A percentile compares a stretch with the other conserved stretches of the same genome.
These are phyloP conservation scores for Cephaloascus albidus DNA, from an alignment of 805 yeast species.

Conservation along the genomic window DNA sequence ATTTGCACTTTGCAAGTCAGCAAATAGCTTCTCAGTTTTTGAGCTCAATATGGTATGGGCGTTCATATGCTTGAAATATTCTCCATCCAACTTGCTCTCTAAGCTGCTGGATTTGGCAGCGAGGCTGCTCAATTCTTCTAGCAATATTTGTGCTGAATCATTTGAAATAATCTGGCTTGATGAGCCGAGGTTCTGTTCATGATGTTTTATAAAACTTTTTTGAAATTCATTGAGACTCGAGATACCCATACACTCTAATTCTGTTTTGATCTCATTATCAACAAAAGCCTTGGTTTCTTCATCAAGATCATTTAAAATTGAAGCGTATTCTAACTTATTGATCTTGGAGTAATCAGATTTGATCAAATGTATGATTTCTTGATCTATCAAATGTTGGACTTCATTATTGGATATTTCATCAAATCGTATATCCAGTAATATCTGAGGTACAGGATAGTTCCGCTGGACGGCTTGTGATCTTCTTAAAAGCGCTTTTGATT, in stretches of 20 bases:
- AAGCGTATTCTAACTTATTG: conserved; percentile 10
- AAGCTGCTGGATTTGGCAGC: not conserved
- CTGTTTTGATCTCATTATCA: conserved; percentile 9
- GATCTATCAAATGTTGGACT: conserved; percentile 8
- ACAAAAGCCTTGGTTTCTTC: conserved; percentile 13
- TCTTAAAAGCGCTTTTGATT: conserved; percentile 12
- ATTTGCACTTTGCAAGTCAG: not conserved
- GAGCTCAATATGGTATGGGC: not conserved
- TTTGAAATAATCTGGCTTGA: not conserved
- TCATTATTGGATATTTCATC: not conserved
- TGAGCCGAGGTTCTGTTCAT: too few relatives aligned
- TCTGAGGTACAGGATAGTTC: conserved; percentile 31
- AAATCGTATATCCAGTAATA: conserved; percentile 4
- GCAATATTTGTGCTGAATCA: not conserved
- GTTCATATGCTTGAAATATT: not conserved
- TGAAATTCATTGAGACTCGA: not conserved
- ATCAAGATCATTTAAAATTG: conserved; percentile 19
- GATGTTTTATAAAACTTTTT: not conserved
- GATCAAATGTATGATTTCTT: conserved; percentile 24
- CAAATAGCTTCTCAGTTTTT: not conserved
- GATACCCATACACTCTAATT: conserved; percentile 1
- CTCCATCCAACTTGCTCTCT: not conserved
- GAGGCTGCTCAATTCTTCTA: not conserved
- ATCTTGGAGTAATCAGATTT: conserved; percentile 29
- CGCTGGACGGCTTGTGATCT: conserved; percentile 38